A percentile compares a stretch with the other conserved stretches of the same genome.
These are phyloP conservation scores for Pontederia crassipes DNA, from an alignment of 176 grass and related monocot genomes.

Conservation along the genomic window DNA sequence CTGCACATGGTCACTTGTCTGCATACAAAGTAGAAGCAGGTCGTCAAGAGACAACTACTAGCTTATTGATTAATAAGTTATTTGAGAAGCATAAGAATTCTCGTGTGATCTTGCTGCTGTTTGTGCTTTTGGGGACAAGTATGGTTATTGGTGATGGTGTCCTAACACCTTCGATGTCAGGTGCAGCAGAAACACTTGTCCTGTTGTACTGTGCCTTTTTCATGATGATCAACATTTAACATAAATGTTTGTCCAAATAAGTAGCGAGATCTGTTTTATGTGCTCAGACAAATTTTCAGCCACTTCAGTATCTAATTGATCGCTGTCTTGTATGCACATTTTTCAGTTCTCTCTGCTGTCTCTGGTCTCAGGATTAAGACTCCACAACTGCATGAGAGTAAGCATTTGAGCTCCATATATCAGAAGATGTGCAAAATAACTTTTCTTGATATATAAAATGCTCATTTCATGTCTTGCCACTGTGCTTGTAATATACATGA, in stretches of 20 bases:
- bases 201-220: background rate
- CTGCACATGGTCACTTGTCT: constrained; percentile 23
- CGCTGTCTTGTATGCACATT: constrained; percentile 10
- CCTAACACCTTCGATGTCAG: constrained; percentile 83
- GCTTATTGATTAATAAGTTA: constrained; percentile 39
- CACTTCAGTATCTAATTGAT: constrained; percentile 16
- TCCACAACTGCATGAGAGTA: constrained; percentile 86
- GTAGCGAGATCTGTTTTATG: background rate
- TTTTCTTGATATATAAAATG: background rate
- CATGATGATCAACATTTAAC: background rate
- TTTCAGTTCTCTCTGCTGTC: constrained; percentile 56
- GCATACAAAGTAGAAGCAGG: constrained; percentile 19
- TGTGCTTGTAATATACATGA: too few species aligned
- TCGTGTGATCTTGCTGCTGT: constrained; percentile 41
- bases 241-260: background rate
- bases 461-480: background rate
- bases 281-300: background rate
- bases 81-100: constrained; percentile 51
- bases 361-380: constrained; percentile 78
- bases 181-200: constrained; percentile 15
- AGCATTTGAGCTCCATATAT: constrained; percentile 8
- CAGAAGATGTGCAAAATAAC: background rate
- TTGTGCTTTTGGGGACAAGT: constrained; percentile 75
- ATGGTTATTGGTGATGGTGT: constrained; percentile 88
- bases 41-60: constrained; percentile 29